Evolutionary conservation across 805 yeast genomes (phyloP).

Genomic region (Torulaspora maleeae): DNA sequence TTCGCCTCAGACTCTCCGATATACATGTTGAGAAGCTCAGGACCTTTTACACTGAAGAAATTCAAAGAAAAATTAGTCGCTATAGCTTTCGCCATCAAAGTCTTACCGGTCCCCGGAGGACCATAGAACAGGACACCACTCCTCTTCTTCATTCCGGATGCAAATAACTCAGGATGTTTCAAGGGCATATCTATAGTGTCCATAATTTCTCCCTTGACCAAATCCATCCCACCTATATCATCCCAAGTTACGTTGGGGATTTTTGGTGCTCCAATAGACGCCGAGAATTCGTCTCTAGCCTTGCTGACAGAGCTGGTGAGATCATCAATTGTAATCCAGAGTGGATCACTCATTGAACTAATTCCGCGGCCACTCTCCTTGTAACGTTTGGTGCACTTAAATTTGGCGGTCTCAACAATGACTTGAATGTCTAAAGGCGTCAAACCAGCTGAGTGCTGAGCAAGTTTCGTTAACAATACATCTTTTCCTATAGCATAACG

Average conservation of each 20-base stretch:
- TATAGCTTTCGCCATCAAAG: conserved; percentile 91
- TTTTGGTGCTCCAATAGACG: conserved; percentile 93
- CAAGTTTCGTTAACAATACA: conserved; percentile 52
- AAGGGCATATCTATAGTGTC: conserved; percentile 96
- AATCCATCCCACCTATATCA: conserved; percentile 92
- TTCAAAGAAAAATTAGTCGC: conserved; percentile 93
- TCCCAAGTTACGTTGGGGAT: conserved; percentile 96
- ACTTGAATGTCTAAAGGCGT: conserved; percentile 77
- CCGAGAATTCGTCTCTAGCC: conserved; percentile 85
- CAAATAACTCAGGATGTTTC: conserved; percentile 85
- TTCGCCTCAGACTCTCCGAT: conserved; percentile 98
- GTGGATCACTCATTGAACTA: conserved; percentile 20
- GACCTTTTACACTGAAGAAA: conserved; percentile 95
- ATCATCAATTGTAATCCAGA: conserved; percentile 53
- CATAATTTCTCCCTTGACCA: conserved; percentile 85
- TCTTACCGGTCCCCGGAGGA: conserved; percentile 98
- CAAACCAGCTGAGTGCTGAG: conserved; percentile 88
- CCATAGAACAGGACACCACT: conserved; percentile 94
- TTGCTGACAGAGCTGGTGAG: conserved; percentile 59
- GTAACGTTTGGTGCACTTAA: conserved; percentile 49
- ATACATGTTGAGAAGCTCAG: conserved; percentile 93
- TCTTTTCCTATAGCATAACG: conserved; percentile 6
- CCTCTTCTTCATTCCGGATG: conserved; percentile 85
- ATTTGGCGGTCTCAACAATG: conserved; percentile 62
- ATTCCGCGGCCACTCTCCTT: conserved; percentile 29